Percentiles rank a stretch among this genome's conserved stretches.
phyloP scores from a whole-genome alignment of 495 filamentous ascomycete species.

The Astrothelium macrocarpum region DNA sequence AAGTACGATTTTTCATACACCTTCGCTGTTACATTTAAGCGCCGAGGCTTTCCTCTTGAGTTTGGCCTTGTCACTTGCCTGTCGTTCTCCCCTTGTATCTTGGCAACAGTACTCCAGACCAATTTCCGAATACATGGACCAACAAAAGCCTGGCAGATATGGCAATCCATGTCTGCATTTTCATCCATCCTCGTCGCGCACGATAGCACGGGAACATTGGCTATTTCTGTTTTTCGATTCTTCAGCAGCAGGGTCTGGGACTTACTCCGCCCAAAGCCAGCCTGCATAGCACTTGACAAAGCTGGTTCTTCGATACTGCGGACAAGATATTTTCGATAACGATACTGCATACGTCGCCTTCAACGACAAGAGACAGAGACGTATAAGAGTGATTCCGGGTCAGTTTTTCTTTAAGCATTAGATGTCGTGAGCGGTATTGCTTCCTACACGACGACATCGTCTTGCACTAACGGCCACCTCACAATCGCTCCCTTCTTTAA shows the following conservation, averaged over 20 bases:
- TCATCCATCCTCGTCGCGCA: constrained; percentile 1
- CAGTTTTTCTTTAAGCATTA: constrained; percentile 4
- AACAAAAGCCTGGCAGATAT: constrained; percentile 5
- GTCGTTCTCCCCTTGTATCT: constrained; percentile 4
- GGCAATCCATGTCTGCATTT: constrained; percentile 1
- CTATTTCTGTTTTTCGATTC: constrained; percentile 4
- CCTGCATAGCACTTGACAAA: not conserved
- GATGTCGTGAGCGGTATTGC: not conserved
- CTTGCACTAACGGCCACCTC: constrained; percentile 1
- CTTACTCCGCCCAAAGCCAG: constrained; percentile 1
- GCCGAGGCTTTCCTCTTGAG: constrained; percentile 5
- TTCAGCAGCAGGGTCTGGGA: constrained; percentile 6
- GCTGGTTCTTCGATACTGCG: constrained; percentile 4
- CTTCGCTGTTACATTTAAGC: not conserved
- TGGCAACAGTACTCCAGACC: not conserved
- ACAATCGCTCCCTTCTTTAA: constrained; percentile 1
- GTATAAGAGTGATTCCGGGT: constrained; percentile 3
- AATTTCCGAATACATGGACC: not conserved
- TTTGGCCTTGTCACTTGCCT: constrained; percentile 1
- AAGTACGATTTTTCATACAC: constrained; percentile 3
- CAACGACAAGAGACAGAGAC: constrained; percentile 4
- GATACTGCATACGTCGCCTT: not conserved
- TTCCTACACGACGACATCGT: constrained; percentile 7
- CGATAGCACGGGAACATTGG: constrained; percentile 1
- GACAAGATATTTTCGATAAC: constrained; percentile 3